Conservation (phyloP, 768 basidiomycete genomes). For the Exsudoporus frostii region DNA sequence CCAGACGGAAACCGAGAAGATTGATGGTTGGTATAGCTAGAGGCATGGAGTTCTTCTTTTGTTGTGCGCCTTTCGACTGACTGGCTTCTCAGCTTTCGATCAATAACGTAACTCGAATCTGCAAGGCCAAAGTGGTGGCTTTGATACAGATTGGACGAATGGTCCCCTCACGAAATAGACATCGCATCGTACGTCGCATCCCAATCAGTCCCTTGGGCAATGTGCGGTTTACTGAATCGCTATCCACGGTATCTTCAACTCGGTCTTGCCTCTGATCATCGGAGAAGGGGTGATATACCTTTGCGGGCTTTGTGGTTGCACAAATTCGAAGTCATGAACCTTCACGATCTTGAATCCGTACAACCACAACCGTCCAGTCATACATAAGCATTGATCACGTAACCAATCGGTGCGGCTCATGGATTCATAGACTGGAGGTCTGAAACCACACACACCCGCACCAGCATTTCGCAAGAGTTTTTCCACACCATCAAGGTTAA, state of each 20-base stretch:
- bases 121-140: not conserved
- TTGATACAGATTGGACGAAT: not conserved
- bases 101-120: too few relatives aligned
- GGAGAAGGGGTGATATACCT: not conserved
- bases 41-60: not conserved
- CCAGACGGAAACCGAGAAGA: not conserved
- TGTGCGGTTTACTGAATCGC: not conserved
- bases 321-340: not conserved
- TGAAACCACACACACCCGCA: not conserved
- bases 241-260: not conserved
- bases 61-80: too few relatives aligned
- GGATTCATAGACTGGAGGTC: not conserved
- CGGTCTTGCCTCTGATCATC: not conserved
- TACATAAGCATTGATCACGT: not conserved
- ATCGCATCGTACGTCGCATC: too few relatives aligned
- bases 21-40: not conserved
- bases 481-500: too few relatives aligned
- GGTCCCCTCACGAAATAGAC: not conserved
- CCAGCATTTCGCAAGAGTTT: too few relatives aligned
- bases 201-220: not conserved
- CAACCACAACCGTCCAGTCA: not conserved
- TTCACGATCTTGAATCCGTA: not conserved
- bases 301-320: too few relatives aligned
- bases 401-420: not conserved
- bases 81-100: not conserved